Percentiles rank a stretch among this genome's conserved stretches.
Evolutionary conservation across 371 early-diverging fungal genomes (phyloP).

Genomic region (Zopfochytrium polystomum): DNA sequence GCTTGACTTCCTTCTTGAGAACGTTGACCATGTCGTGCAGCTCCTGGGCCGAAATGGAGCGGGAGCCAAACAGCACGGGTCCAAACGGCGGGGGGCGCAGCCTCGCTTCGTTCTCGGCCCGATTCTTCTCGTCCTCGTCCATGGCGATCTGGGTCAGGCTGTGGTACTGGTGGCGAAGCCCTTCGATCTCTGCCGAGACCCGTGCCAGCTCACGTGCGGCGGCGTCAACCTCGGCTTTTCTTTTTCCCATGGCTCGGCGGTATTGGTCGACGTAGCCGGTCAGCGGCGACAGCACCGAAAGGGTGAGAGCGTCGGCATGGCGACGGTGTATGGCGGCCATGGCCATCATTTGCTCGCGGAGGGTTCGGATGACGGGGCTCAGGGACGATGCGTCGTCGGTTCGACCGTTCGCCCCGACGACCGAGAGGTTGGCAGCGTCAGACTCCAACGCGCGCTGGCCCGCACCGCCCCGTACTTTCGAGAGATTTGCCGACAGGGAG

Average conservation of each 20-base stretch:
- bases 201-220: constrained; percentile 15
- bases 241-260: constrained; percentile 20
- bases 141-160: constrained; percentile 16
- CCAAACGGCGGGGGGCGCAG: constrained; percentile 9
- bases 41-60: constrained; percentile 24
- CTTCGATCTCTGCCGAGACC: constrained; percentile 24
- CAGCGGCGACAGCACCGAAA: constrained; percentile 30
- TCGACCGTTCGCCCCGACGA: constrained; percentile 18
- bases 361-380: constrained; percentile 20
- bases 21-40: constrained; percentile 20
- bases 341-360: constrained; percentile 27
- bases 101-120: constrained; percentile 17
- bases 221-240: constrained; percentile 27
- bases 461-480: background rate
- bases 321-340: constrained; percentile 30
- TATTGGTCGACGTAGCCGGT: constrained; percentile 28
- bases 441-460: background rate
- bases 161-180: constrained; percentile 14
- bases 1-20: constrained; percentile 22
- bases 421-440: constrained; percentile 19
- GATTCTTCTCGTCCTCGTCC: constrained; percentile 27
- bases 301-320: constrained; percentile 35
- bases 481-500: background rate
- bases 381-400: constrained; percentile 13
- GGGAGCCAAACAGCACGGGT: constrained; percentile 27